Evolutionary conservation across 495 filamentous ascomycete genomes (phyloP).

Genomic region (Penicillium fimorum): DNA sequence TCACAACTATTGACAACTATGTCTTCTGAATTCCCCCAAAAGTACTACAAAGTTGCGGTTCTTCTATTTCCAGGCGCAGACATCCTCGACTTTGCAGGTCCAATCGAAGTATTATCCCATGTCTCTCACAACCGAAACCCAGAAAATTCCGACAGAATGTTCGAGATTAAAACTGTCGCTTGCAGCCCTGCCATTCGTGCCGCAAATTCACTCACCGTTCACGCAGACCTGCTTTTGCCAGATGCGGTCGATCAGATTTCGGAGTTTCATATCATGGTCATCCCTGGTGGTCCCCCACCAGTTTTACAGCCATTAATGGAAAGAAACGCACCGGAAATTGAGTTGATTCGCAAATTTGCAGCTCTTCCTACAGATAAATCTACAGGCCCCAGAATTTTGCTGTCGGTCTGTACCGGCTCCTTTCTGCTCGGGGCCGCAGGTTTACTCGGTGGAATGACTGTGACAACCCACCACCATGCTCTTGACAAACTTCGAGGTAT

Average conservation of each 20-base stretch:
- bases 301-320: conserved; percentile 24
- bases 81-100: conserved; percentile 64
- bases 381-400: conserved; percentile 49
- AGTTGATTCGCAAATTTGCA: conserved; percentile 33
- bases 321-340: conserved; percentile 23
- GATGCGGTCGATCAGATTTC: conserved; percentile 62
- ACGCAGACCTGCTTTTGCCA: conserved; percentile 37
- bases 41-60: conserved; percentile 36
- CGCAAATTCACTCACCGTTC: conserved; percentile 24
- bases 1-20: conserved; percentile 15
- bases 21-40: conserved; percentile 11
- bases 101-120: conserved; percentile 55
- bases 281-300: conserved; percentile 51
- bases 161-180: conserved; percentile 31
- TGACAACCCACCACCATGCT: conserved; percentile 66
- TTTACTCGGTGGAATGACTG: conserved; percentile 67
- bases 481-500: conserved; percentile 70
- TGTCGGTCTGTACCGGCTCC: conserved; percentile 74
- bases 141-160: conserved; percentile 29
- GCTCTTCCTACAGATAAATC: conserved; percentile 18
- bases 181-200: conserved; percentile 35
- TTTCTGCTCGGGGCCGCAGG: conserved; percentile 70
- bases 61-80: conserved; percentile 49
- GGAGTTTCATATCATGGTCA: conserved; percentile 69
- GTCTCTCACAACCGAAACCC: conserved; percentile 33